These are phyloP conservation scores for Tricholomella constricta DNA, from an alignment of 768 basidiomycete genomes.

Conservation along the genomic window DNA sequence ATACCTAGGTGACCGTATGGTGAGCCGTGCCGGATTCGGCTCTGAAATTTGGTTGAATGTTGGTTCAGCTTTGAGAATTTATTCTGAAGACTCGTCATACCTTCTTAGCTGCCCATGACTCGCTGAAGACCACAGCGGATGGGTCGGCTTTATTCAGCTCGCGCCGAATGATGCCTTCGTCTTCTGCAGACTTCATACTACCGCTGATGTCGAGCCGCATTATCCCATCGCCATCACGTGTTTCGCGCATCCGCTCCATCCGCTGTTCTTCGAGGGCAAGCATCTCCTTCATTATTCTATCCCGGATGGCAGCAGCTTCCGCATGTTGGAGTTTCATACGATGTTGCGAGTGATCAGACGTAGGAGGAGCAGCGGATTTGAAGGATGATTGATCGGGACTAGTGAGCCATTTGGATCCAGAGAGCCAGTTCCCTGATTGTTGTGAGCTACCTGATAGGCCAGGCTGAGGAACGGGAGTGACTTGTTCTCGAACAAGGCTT, in stretches of 20 bases:
- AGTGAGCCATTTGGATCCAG: constrained; percentile 56
- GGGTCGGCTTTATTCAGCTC: constrained; percentile 96
- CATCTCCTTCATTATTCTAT: constrained; percentile 99
- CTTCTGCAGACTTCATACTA: constrained; percentile 73
- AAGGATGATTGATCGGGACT: constrained; percentile 18
- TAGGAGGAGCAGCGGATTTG: constrained; percentile 15
- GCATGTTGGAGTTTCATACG: constrained; percentile 77
- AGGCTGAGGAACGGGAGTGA: constrained; percentile 22
- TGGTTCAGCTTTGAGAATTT: background rate
- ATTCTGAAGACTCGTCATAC: constrained; percentile 35
- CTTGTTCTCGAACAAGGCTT: constrained; percentile 61
- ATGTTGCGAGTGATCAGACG: constrained; percentile 32
- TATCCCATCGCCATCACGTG: constrained; percentile 66
- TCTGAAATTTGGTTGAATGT: constrained; percentile 40
- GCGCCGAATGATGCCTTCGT: constrained; percentile 90
- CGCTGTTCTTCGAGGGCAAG: constrained; percentile 93
- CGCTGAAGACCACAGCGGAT: constrained; percentile 92
- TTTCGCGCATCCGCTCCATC: constrained; percentile 87
- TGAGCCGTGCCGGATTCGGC: constrained; percentile 88
- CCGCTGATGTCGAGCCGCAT: constrained; percentile 56
- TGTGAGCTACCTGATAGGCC: constrained; percentile 8
- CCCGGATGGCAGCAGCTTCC: constrained; percentile 89
- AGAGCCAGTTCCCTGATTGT: constrained; percentile 45
- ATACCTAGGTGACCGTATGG: constrained; percentile 94
- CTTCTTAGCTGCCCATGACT: constrained; percentile 95